Evolutionary conservation across 148 eudicot genomes (phyloP).

Genomic region (Persicaria maculosa): DNA sequence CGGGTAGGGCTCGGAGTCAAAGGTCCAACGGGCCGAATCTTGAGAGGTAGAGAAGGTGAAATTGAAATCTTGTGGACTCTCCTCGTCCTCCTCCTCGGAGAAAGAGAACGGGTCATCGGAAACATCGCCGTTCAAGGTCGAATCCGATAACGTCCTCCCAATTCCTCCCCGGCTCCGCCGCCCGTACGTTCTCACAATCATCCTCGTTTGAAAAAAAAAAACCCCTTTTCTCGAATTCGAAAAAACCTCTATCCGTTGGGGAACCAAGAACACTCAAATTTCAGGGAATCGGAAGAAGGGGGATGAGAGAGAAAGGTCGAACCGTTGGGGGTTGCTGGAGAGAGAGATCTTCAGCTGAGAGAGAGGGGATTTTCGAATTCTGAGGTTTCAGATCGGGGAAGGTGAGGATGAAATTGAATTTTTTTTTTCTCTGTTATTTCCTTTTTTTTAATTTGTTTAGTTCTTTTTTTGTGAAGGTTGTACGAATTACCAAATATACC

Average conservation of each 20-base stretch:
- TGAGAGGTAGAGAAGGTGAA: conserved; percentile 58
- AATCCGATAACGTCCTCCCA: conserved; percentile 27
- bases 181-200: conserved; percentile 80
- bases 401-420: conserved; percentile 15
- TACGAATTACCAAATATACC: conserved; percentile 11
- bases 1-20: conserved; percentile 24
- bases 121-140: conserved; percentile 28
- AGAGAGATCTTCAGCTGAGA: conserved; percentile 22
- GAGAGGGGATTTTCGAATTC: conserved; percentile 1
- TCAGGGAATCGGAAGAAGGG: neutral
- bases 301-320: conserved; percentile 3
- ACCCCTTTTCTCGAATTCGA: neutral
- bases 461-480: neutral
- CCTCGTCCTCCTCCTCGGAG: conserved; percentile 23
- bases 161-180: conserved; percentile 54
- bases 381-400: conserved; percentile 4
- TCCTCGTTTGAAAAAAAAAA: conserved; percentile 13
- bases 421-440: neutral
- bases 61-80: conserved; percentile 36
- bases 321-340: neutral
- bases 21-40: conserved; percentile 49
- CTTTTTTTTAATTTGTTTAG: neutral
- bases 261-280: conserved; percentile 6
- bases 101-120: conserved; percentile 34
- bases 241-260: neutral